Base-by-base conservation (phyloP, 108 stramenopile species). In the Epithemia pelagica region DNA sequence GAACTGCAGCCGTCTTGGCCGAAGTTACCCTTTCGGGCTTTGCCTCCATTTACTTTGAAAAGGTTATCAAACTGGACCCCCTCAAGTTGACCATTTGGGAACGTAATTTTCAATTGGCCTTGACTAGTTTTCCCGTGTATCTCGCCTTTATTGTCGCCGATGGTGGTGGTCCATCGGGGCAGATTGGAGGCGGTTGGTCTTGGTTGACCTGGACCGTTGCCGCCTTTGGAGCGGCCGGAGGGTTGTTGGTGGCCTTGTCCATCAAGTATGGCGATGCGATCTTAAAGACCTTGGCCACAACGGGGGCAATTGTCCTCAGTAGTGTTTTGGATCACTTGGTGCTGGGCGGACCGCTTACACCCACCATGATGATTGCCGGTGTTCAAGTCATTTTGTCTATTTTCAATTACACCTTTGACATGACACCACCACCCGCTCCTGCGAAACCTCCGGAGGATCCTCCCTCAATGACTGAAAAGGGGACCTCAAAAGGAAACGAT, bases 41-140 rank as follows among this genome's bases (percentile, higher is more conserved):
- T 72, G 92, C 94, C 10, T 92, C 90, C 51, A 94, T 96, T 53
- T 97, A 96, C 75, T 96, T 97, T 71, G 95, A 96, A 78, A 95
- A 94, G 75, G 92, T 94, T 32, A 80, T 96, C 60, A 90, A 87
- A 68, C 82, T 69, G 23, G 89, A 90, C 59, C 74, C 86, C 0
- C 74, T 86, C 63, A 78, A 84, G 61, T 57, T 96, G 57, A 76
- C 76, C 28, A 91, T 96, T 55, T 96, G 92, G 92, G 92, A 95
- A 72, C 85, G 96, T 25, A 96, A 96, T 73, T 95, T 92, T 70
- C 96, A 96, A 73, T 61, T 90, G 58, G 84, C 89, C 24, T 66
- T 90, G 32, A 74, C 78, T 32, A 85, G 84, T 30, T 76, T 85
- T 32, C 86, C 86, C 18, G 82, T 90, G 25, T 90, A 87, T 65